Percentiles rank a stretch among this genome's conserved stretches.
Conservation (phyloP, 331 rosid species). For the Rosa hybrid region DNA sequence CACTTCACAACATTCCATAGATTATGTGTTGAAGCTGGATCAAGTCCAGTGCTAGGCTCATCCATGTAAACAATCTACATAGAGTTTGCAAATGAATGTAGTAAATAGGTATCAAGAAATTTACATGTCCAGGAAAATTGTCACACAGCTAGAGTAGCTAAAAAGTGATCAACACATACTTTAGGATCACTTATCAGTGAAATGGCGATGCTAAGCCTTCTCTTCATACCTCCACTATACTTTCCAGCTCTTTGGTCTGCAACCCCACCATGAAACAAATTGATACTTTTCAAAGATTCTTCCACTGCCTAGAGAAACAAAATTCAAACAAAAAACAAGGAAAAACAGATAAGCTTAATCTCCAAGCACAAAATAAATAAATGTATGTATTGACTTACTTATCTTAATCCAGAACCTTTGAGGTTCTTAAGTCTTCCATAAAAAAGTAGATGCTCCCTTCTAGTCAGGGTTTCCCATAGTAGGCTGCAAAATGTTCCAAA, state of each 20-base stretch:
- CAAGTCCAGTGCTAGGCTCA: constrained; percentile 93
- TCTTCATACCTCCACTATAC: constrained; percentile 98
- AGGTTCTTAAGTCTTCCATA: constrained; percentile 91
- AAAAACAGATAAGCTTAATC: neutral
- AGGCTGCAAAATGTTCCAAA: constrained; percentile 43
- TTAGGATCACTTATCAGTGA: constrained; percentile 91
- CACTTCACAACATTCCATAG: constrained; percentile 88
- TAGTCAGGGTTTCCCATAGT: constrained; percentile 78
- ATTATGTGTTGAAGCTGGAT: constrained; percentile 92
- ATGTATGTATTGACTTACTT: constrained; percentile 40
- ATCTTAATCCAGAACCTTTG: constrained; percentile 51
- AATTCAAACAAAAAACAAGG: neutral
- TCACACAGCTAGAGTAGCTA: constrained; percentile 4
- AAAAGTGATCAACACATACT: constrained; percentile 36
- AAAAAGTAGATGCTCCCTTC: constrained; percentile 86
- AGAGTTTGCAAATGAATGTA: neutral
- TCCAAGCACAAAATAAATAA: neutral
- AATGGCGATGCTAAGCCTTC: constrained; percentile 98
- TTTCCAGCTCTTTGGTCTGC: constrained; percentile 80
- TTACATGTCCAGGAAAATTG: neutral
- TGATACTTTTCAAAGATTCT: constrained; percentile 79
- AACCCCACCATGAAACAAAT: constrained; percentile 79
- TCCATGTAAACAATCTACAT: constrained; percentile 92
- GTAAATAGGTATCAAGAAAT: constrained; percentile 9
- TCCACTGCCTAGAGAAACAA: constrained; percentile 77